These are phyloP conservation scores for Mrakia blollopis DNA, from an alignment of 768 basidiomycete species.

Conservation along the genomic window DNA sequence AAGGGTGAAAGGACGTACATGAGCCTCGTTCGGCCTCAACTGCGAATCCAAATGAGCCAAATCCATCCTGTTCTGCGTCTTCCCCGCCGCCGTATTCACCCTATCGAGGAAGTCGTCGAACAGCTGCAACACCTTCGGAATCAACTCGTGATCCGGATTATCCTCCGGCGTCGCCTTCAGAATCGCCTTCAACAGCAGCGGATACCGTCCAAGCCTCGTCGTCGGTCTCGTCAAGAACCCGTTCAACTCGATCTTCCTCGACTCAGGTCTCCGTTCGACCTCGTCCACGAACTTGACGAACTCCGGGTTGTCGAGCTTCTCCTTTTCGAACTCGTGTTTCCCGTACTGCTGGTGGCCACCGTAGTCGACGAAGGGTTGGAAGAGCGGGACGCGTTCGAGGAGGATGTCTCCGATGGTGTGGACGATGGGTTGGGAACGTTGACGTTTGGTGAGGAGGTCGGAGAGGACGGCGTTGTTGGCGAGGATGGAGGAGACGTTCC, in stretches of 20 bases:
- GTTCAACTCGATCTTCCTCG: constrained; percentile 92
- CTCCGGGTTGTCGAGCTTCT: constrained; percentile 84
- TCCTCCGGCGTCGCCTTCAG: constrained; percentile 87
- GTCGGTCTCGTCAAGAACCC: constrained; percentile 98
- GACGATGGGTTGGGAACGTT: constrained; percentile 91
- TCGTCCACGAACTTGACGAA: constrained; percentile 94
- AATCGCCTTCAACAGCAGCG: constrained; percentile 83
- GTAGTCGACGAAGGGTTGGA: constrained; percentile 88
- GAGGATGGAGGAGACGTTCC: constrained; percentile 94
- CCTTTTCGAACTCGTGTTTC: constrained; percentile 98
- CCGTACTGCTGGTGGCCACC: constrained; percentile 96
- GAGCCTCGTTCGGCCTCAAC: constrained; percentile 76
- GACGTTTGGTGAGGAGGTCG: constrained; percentile 88
- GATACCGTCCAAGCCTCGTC: constrained; percentile 93
- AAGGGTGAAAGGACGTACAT: constrained; percentile 53
- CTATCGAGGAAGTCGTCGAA: constrained; percentile 76
- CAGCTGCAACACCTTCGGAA: constrained; percentile 70
- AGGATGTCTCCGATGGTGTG: constrained; percentile 87
- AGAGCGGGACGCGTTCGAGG: constrained; percentile 76
- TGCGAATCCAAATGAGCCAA: constrained; percentile 88
- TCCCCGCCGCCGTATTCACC: constrained; percentile 90
- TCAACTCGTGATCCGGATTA: constrained; percentile 70
- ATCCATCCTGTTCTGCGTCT: constrained; percentile 93
- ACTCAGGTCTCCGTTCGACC: constrained; percentile 88
- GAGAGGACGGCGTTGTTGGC: constrained; percentile 84